Evolutionary conservation across 148 eudicot genomes (phyloP), one percentile per base, ranked within the genome.

Genomic region (Rhododendron vialii): DNA sequence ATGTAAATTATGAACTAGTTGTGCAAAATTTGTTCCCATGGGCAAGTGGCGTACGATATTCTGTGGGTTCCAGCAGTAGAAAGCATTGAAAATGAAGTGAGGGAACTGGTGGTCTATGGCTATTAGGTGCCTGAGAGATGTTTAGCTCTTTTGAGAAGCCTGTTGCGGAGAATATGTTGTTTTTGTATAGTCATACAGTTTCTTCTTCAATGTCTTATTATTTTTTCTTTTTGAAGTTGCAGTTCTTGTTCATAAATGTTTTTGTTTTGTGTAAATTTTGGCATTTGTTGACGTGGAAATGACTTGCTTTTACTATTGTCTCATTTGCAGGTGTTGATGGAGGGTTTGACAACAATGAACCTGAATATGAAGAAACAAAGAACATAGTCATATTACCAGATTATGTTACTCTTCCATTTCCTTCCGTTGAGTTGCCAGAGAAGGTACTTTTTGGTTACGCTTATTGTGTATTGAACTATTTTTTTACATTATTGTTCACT

Each of bases 361-460:
- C 98, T 76, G 93, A 91, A 88, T 96, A 92, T 82, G 98, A 96
- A 88, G 96, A 94, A 89, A 87, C 87, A 63, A 88, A 88, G 79
- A 88, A 89, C 80, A 94, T 96, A 50, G 92, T 94, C 43, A 89
- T 96, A 22, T 90, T 96, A 87, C 99, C 99, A 47, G 92, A 91
- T 86, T 94, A 91, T 89, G 88, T 89, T 55, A 86, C 87, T 85
- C 93, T 96, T 88, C 94, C 98, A 36, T 96, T 93, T 86, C 99
- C 99, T 76, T 95, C 98, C 12, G 96, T 96, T 43, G 98, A 93
- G 88, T 91, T 96, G 88, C 99, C 99, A 13, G 99, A 96, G 89
- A 96, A 95, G 98, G 98, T 95, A 81, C 14, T 85, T 55, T 41
- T 50, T n/a, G 18, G 41, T 35, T 12, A 10, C 3, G 1, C 26